phyloP scores from a whole-genome alignment of 108 stramenopile genomes.

The Skeletonema costatum region DNA sequence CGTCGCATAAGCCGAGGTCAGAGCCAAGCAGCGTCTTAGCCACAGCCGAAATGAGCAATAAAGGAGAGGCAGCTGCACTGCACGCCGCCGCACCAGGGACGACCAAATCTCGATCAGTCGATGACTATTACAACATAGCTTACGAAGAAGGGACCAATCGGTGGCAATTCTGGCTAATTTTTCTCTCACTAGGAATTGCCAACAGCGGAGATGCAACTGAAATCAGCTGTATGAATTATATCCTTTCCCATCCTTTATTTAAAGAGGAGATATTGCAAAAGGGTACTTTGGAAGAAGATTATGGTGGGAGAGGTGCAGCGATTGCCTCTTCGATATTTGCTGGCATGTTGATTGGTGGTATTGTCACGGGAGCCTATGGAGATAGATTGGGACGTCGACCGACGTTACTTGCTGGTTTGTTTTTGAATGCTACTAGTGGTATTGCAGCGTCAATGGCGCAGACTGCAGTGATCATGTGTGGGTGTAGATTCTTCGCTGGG shows the following conservation, averaged over 20 bases:
- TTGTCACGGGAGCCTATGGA: slow-evolving; percentile 15
- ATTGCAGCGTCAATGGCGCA: not conserved
- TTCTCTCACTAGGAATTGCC: slow-evolving; percentile 7
- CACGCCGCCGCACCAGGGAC: not conserved
- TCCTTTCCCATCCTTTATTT: slow-evolving; percentile 12
- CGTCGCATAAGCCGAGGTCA: too few relatives aligned
- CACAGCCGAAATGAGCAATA: not conserved
- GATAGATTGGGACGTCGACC: slow-evolving; percentile 7
- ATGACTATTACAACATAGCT: slow-evolving; percentile 8
- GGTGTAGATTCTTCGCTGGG: slow-evolving; percentile 7
- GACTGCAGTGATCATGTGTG: not conserved
- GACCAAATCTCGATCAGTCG: slow-evolving; percentile 1
- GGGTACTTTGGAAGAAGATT: not conserved
- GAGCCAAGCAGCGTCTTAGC: too few relatives aligned
- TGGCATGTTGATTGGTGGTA: slow-evolving; percentile 15
- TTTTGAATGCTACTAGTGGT: slow-evolving; percentile 11
- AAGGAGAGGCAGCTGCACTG: not conserved
- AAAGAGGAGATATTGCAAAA: slow-evolving; percentile 7
- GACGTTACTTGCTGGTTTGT: slow-evolving; percentile 4
- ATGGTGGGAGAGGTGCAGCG: slow-evolving; percentile 9
- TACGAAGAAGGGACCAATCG: slow-evolving; percentile 8
- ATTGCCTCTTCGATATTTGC: slow-evolving; percentile 15
- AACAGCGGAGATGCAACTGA: slow-evolving; percentile 13
- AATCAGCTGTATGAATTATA: slow-evolving; percentile 12
- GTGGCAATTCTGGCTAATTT: slow-evolving; percentile 10